Base-by-base conservation (phyloP, 2,329 filamentous ascomycete genomes). In the Graphilbum ipis-grandicollis region DNA sequence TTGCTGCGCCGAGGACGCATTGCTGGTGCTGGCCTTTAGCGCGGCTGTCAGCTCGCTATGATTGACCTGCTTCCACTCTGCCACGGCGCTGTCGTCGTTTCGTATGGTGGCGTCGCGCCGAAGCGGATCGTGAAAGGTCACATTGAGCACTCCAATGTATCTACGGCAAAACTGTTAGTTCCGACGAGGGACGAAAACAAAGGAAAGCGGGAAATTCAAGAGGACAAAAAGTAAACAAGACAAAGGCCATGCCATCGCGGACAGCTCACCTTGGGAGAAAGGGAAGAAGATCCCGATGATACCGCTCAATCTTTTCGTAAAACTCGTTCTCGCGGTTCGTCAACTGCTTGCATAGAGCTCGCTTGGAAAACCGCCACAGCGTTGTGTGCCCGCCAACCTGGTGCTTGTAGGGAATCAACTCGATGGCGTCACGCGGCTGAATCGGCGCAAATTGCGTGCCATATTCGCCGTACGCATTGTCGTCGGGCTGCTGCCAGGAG, bases 281-380 rank as follows among this genome's bases (percentile, higher is more conserved):
- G 31, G 80, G 75, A 41, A 98, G 62, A 49, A 98, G 67, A 52
- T 93, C 80, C 44, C 85, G 82, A 56, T 98, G 88, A 46, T 83
- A 75, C 50, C 74, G 75, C 61, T 98, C 90, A 49, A 96, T 83
- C 38, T 79, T 90, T 58, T 98, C 90, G 56, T 98, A 98, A 53
- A 98, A 98, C 58, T 93, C 84, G 56, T 98, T 98, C 54, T 98
- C 90, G 50, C 88, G 73, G 54, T 93, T 98, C 56, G 93, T 98
- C 51, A 98, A 70, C 58, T 94, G 85, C 58, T 98, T 98, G 66
- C 90, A 98, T 10, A 98, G 86, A 39, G 90, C 90, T 48, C 86
- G 74, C 46, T 84, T 77, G 15, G 90, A 96, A 53, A 98, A 96
- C 31, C 88, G 79, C 70, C 93, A 98, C 26, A 98, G 71, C 0